Evolutionary conservation across 2,329 filamentous ascomycete genomes (phyloP).

Genomic region (Calonectria multiphialidica): DNA sequence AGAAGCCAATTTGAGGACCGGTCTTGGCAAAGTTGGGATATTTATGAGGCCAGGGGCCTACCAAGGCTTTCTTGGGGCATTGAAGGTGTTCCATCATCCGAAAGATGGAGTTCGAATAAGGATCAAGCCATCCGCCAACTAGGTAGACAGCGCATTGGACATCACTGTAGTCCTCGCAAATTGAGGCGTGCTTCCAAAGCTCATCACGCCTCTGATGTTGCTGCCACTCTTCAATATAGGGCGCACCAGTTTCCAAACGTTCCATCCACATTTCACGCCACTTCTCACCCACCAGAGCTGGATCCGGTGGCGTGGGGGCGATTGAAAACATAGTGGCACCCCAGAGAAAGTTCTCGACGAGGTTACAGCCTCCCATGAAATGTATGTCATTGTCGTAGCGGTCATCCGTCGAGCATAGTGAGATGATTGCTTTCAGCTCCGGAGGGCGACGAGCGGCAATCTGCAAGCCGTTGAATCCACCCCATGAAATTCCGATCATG

Average conservation of each 20-base stretch:
- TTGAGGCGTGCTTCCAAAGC: constrained; percentile 17
- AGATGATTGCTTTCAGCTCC: constrained; percentile 1
- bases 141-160: constrained; percentile 18
- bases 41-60: constrained; percentile 19
- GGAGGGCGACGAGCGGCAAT: not conserved
- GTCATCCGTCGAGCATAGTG: not conserved
- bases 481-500: constrained; percentile 22
- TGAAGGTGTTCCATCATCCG: constrained; percentile 13
- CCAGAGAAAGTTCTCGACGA: not conserved
- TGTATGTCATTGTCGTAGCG: not conserved
- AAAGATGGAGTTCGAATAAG: constrained; percentile 16
- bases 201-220: constrained; percentile 11
- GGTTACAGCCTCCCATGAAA: not conserved
- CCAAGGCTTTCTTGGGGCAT: constrained; percentile 6
- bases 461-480: constrained; percentile 17
- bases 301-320: constrained; percentile 8
- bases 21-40: constrained; percentile 18
- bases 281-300: constrained; percentile 11
- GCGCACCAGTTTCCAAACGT: not conserved
- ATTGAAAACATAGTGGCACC: constrained; percentile 15
- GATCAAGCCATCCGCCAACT: constrained; percentile 11
- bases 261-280: constrained; percentile 14
- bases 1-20: constrained; percentile 11
- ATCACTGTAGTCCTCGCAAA: constrained; percentile 7
- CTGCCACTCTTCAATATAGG: constrained; percentile 12